A percentile compares a stretch with the other conserved stretches of the same genome.
phyloP scores from a whole-genome alignment of 306 rosid genomes.

The Glycine latifolia region DNA sequence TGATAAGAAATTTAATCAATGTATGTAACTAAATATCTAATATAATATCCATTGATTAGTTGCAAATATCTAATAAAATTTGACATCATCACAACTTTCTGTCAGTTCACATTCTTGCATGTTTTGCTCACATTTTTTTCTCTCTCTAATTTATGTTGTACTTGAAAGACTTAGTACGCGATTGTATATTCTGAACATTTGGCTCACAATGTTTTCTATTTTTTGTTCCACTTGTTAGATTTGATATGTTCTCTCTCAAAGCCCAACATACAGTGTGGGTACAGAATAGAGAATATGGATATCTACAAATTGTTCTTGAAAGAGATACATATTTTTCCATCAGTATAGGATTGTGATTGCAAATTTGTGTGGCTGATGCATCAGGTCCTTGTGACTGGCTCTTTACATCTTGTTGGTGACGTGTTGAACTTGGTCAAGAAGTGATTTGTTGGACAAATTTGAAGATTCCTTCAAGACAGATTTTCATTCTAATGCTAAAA shows the following conservation, averaged over 20 bases:
- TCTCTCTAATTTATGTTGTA: background rate
- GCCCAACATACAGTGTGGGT: background rate
- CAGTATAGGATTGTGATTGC: constrained; percentile 33
- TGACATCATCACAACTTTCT: background rate
- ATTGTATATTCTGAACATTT: background rate
- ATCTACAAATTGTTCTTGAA: constrained; percentile 27
- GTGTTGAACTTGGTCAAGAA: constrained; percentile 79
- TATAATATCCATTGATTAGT: background rate
- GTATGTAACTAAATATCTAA: background rate
- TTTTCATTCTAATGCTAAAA: constrained; percentile 3
- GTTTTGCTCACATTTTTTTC: background rate
- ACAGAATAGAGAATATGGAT: background rate
- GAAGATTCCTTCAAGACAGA: constrained; percentile 37
- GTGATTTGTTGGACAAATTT: constrained; percentile 48
- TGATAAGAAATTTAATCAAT: background rate
- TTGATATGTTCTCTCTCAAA: background rate
- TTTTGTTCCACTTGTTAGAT: background rate
- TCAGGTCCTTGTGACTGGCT: constrained; percentile 97
- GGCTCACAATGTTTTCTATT: background rate
- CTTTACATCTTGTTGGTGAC: constrained; percentile 95
- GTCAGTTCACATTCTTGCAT: background rate
- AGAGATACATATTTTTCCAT: background rate
- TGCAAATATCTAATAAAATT: background rate
- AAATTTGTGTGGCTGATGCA: constrained; percentile 40
- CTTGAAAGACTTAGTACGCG: no score